Evolutionary conservation across 306 rosid genomes (phyloP).

Genomic region (Lotus japonicus): DNA sequence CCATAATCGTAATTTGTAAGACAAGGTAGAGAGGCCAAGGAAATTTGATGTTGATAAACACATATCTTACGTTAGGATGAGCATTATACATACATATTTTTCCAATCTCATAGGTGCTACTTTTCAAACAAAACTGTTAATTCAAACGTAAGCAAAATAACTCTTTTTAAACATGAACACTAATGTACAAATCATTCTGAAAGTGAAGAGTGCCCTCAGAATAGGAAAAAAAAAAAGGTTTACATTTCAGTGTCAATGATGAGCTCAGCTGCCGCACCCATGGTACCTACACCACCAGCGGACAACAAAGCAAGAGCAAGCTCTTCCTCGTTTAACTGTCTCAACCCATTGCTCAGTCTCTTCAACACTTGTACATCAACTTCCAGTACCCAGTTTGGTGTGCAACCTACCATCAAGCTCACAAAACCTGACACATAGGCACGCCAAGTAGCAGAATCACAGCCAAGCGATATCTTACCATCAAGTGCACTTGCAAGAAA

Average conservation of each 20-base stretch:
- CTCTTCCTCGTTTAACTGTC: slow-evolving; percentile 75
- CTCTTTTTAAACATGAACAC: slow-evolving; percentile 12
- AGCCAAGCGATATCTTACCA: slow-evolving; percentile 90
- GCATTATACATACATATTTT: slow-evolving; percentile 14
- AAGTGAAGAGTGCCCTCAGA: not conserved
- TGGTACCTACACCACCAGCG: slow-evolving; percentile 61
- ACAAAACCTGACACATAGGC: slow-evolving; percentile 79
- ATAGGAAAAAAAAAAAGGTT: not conserved
- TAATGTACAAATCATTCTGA: slow-evolving; percentile 21
- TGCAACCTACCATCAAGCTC: slow-evolving; percentile 76
- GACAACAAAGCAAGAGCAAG: slow-evolving; percentile 82
- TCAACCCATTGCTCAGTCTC: slow-evolving; percentile 74
- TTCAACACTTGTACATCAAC: slow-evolving; percentile 68
- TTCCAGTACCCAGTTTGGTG: slow-evolving; percentile 85
- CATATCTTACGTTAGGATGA: not conserved
- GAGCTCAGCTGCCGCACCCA: slow-evolving; percentile 91
- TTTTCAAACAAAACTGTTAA: slow-evolving; percentile 18
- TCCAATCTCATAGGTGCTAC: not conserved
- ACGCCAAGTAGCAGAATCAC: slow-evolving; percentile 83
- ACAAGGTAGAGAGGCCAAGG: not conserved
- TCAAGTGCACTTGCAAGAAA: slow-evolving; percentile 92
- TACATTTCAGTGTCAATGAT: slow-evolving; percentile 51
- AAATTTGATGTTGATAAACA: not conserved
- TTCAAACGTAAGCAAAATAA: slow-evolving; percentile 1
- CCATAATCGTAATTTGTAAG: not conserved